These are phyloP conservation scores for Eucalyptus marginata DNA, from an alignment of 345 rosid genomes.

Conservation along the genomic window DNA sequence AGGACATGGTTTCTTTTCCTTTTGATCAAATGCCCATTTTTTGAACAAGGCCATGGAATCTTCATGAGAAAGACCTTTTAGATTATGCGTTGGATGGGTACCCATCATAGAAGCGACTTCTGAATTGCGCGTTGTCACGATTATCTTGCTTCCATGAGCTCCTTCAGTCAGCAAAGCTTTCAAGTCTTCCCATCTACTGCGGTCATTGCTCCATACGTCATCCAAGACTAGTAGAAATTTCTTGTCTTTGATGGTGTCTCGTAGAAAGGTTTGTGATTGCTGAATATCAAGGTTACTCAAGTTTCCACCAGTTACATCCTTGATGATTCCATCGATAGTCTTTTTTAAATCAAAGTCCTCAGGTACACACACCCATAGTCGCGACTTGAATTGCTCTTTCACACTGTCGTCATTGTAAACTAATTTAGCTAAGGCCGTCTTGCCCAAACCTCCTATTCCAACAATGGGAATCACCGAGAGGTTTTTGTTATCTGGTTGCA, in stretches of 20 bases:
- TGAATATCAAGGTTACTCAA: background rate
- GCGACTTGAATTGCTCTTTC: rapidly evolving
- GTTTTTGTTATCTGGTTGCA: rapidly evolving
- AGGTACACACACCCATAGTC: background rate
- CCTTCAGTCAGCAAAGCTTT: rapidly evolving
- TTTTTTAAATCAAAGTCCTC: background rate
- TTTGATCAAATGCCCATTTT: background rate
- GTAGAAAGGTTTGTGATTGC: rapidly evolving
- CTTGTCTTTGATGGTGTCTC: background rate
- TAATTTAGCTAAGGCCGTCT: background rate
- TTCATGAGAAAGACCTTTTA: background rate
- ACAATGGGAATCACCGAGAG: background rate
- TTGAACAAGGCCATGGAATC: background rate
- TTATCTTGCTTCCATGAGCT: background rate
- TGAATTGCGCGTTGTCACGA: background rate
- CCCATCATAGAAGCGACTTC: background rate
- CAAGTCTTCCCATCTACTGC: background rate
- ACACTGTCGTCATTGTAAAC: rapidly evolving
- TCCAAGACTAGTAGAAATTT: background rate
- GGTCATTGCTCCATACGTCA: background rate
- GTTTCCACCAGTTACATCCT: rapidly evolving
- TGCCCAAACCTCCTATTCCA: background rate
- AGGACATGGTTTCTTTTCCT: background rate
- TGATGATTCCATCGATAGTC: rapidly evolving
- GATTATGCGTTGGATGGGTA: background rate